Conservation (phyloP, 495 filamentous ascomycete genomes). For the Cenococcum geophilum region DNA sequence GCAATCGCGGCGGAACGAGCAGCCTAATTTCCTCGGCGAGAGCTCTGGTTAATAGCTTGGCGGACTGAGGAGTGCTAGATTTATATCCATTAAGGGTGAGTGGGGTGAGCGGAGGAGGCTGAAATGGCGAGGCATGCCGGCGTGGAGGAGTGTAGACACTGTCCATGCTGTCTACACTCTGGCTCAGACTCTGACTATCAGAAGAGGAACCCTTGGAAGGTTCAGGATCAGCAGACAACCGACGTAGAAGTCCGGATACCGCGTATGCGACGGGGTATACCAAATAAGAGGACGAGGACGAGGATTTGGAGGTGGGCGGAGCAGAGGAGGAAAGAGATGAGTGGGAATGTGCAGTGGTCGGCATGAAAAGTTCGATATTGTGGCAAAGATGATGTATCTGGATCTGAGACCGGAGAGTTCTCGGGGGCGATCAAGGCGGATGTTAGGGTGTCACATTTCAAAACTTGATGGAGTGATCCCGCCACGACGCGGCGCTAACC, state of each 20-base stretch:
- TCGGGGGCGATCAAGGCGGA: not conserved
- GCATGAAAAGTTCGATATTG: slow-evolving; percentile 18
- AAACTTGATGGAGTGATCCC: slow-evolving; percentile 9
- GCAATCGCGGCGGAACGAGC: slow-evolving; percentile 75
- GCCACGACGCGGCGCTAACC: not conserved
- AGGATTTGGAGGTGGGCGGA: slow-evolving; percentile 16
- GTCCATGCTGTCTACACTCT: slow-evolving; percentile 26
- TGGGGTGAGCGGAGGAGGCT: slow-evolving; percentile 42
- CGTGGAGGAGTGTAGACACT: slow-evolving; percentile 38
- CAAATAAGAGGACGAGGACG: slow-evolving; percentile 34
- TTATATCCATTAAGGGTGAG: slow-evolving; percentile 37
- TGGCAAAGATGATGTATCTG: not conserved
- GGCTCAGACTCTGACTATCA: slow-evolving; percentile 17
- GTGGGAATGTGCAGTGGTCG: slow-evolving; percentile 21
- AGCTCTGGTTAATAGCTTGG: slow-evolving; percentile 54
- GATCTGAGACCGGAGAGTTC: not conserved
- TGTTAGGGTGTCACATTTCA: not conserved
- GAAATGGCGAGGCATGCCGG: slow-evolving; percentile 40
- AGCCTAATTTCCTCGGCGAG: slow-evolving; percentile 92
- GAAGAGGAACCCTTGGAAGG: slow-evolving; percentile 11
- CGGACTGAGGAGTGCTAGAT: slow-evolving; percentile 24
- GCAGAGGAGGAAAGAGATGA: slow-evolving; percentile 15
- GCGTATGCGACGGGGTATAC: slow-evolving; percentile 38
- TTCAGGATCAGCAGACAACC: slow-evolving; percentile 34
- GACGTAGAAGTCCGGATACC: slow-evolving; percentile 35